Conservation (phyloP, 257 asterid species). For the Capsicum chinense region DNA sequence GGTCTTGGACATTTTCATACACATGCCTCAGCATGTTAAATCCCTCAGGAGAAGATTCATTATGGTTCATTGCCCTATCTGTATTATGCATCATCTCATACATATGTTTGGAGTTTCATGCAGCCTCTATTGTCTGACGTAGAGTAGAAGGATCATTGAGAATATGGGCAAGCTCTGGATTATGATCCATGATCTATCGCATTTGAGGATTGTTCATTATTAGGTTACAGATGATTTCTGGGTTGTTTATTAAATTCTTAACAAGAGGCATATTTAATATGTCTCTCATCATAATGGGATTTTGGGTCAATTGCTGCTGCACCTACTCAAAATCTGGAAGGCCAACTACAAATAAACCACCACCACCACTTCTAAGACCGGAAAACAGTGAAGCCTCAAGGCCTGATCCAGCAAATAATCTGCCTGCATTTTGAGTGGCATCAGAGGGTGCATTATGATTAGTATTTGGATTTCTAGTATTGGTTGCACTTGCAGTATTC, state of each 20-base stretch:
- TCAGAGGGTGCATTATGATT: conserved; percentile 42
- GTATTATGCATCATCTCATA: conserved; percentile 72
- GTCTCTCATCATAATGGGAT: conserved; percentile 65
- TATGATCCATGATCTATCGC: conserved; percentile 66
- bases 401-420: conserved; percentile 43
- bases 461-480: conserved; percentile 40
- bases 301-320: conserved; percentile 54
- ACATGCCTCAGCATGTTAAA: conserved; percentile 69
- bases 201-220: conserved; percentile 65
- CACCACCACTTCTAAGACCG: conserved; percentile 50
- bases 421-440: conserved; percentile 44
- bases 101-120: conserved; percentile 66
- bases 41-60: conserved; percentile 69
- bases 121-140: conserved; percentile 69
- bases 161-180: conserved; percentile 61
- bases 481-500: conserved; percentile 36
- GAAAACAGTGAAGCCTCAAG: conserved; percentile 54
- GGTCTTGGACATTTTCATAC: conserved; percentile 71
- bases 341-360: conserved; percentile 53
- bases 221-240: conserved; percentile 57
- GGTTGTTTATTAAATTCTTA: conserved; percentile 62
- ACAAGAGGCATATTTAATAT: conserved; percentile 55
- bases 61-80: conserved; percentile 69
- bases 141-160: conserved; percentile 67
- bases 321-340: conserved; percentile 56